Base-by-base conservation (phyloP, 768 basidiomycete species). In the Tephrocybe rancida region DNA sequence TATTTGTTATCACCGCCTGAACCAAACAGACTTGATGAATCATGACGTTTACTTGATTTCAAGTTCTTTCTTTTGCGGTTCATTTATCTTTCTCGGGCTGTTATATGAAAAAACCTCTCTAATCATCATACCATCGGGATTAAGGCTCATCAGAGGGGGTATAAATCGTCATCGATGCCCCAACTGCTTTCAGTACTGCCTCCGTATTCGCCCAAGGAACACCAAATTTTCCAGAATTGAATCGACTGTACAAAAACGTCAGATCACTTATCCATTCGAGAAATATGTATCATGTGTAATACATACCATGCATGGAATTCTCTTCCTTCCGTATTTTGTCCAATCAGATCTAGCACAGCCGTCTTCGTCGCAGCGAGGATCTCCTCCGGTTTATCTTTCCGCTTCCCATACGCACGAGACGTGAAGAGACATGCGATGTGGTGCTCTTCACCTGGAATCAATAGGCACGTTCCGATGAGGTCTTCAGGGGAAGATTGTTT, bases 161-260 rank as follows among this genome's bases (percentile, higher is more conserved):
- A 54, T 77, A 76, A 9, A 77, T 66, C 7, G 59, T 65, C 69
- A 76, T 73, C 13, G 58, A 52, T 2, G 69, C 62, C 2, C 60
- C 67, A 24, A 76, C 52, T 21, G 67, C 66, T 6, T 68, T 61
- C 44, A 77, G 48, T 24, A 75, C 56, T 14, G 59, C 66, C 47
- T 70, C 74, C 3, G 74, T 75, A 18, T 66, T 61, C 34, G 61
- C 64, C 75, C 75, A 77, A 29, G 70, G 69, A 27, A 77, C 76
- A n/a, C 67, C 73, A 63, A 77, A 76, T 55, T 70, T 74, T 26
- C 74, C 76, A 42, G 74, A 73, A 56, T 77, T 76, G 56, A 77
- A 73, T 10, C 73, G 74, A 50, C 74, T 77, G 47, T n/a, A 21
- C 11, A 22, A 22, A 44, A 25, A 29, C n/a, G 9, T 6, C 39